phyloP scores from a whole-genome alignment of 768 basidiomycete genomes.

The Porphyrellus cyaneotinctus region DNA sequence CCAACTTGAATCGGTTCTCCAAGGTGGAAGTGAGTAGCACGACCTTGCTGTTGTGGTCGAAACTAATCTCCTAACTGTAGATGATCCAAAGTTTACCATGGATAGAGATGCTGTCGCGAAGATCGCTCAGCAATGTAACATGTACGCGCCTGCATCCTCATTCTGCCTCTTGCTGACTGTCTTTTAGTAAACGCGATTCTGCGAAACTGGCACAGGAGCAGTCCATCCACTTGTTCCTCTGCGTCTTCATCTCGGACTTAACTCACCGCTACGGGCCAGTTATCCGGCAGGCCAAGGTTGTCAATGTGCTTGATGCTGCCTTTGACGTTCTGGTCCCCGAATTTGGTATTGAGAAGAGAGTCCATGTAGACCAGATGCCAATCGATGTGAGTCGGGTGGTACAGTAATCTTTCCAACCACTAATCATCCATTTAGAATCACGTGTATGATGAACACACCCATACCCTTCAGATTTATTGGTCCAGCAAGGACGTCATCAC shows the following conservation, averaged over 20 bases:
- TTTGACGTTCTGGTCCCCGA: constrained; percentile 96
- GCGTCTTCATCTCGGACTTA: constrained; percentile 89
- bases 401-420: background rate
- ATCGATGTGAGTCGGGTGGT: constrained; percentile 65
- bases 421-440: constrained; percentile 62
- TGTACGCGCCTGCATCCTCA: constrained; percentile 46
- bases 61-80: constrained; percentile 24
- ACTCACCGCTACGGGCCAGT: constrained; percentile 96
- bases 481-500: constrained; percentile 89
- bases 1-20: constrained; percentile 86
- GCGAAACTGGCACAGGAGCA: constrained; percentile 93
- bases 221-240: constrained; percentile 92
- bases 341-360: constrained; percentile 98
- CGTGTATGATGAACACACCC: constrained; percentile 92
- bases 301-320: constrained; percentile 94
- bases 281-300: constrained; percentile 90
- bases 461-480: constrained; percentile 95
- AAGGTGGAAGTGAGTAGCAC: constrained; percentile 53
- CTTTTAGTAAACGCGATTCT: constrained; percentile 79
- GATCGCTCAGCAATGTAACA: constrained; percentile 96
- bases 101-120: constrained; percentile 98
- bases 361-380: constrained; percentile 99
- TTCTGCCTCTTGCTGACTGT: constrained; percentile 4
- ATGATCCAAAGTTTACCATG: constrained; percentile 92
- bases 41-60: background rate